Base-by-base conservation (phyloP, 2,329 filamentous ascomycete species). In the Aquanectria penicillioides region DNA sequence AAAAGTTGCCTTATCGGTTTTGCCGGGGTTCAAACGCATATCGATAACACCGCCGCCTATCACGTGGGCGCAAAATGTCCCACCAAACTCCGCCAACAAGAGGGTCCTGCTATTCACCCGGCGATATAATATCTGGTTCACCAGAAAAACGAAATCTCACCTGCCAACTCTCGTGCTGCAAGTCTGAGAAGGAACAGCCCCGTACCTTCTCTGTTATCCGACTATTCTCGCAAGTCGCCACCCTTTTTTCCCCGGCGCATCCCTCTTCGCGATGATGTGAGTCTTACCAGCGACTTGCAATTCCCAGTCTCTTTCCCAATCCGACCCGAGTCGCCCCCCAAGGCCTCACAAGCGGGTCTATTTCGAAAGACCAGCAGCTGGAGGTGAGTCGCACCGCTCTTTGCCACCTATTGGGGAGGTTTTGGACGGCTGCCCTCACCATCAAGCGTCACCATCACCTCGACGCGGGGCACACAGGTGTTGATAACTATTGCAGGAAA, bases 51-150 rank as follows among this genome's bases (percentile, higher is more conserved):
- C 57, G 44, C 61, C 64, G 59, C 71, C 72, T 74, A 77, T 78
- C 76, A 78, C 76, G 76, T 78, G 76, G 74, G 71, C 69, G 72
- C 71, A 75, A 71, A 72, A 68, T 74, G 71, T 76, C 75, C 75
- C 75, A 76, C 75, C 70, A 75, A 72, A 71, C 62, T 70, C 58
- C 64, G 69, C 66, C 61, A 51, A 55, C 59, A 59, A 66, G 57
- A 69, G 66, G 68, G 57, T 52, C 66, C 49, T 61, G 47, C 59
- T 66, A 53, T 59, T 69, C 61, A 65, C 55, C 62, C 57, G 58
- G 69, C 46, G 59, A 64, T 64, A 64, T 63, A 69, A 70, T 46
- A 68, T 71, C 69, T 63, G 46, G 66, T 51, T 70, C 63, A 69
- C 63, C 51, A 65, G 52, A 69, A 66, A 64, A 67, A 51, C 65